Evolutionary conservation across 2,329 filamentous ascomycete species (phyloP), one percentile per base, ranked within the genome.

Genomic region (Penicillium paneum): DNA sequence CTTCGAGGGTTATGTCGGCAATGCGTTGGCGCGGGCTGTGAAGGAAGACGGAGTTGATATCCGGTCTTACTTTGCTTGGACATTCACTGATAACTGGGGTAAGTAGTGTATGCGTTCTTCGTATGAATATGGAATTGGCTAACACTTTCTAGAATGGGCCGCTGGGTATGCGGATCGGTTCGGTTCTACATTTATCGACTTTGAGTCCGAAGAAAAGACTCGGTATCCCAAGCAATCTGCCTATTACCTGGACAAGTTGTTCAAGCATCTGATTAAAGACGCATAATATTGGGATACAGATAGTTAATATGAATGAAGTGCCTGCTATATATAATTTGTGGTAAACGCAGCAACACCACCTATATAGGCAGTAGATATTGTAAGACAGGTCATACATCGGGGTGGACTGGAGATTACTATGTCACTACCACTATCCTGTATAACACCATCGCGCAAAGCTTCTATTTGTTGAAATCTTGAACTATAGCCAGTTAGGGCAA

Each of bases 161-260:
- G 89, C 92, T 71, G 89, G 88, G 12, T 93, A 91, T 71, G 83
- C 87, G 74, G 91, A 89, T 44, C 82, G 89, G 41, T 92, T 93
- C 67, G 89, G 89, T 38, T 87, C 89, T 55, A 88, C 85, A 5
- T 91, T 81, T 68, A 88, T 93, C 51, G 88, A 92, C 73, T 93
- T 90, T 69, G 64, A 83, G 61, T 82, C 88, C 55, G 84, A 84
- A 26, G 88, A 91, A 77, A 88, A 85, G 76, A 81, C 59, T 17
- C 63, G 89, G 31, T 81, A 85, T 64, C 84, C 89, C 29, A 93
- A 93, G 80, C 88, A 90, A 81, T 91, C 88, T 69, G 89, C 88
- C 21, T 82, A 79, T 71, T 81, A 82, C 67, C 78, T 93, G 62
- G 83, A 84, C 63, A 79, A 82, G 53, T 77, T 90, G 57, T 91